phyloP scores from a whole-genome alignment of 768 basidiomycete species.

The Kwoniella dendrophila region DNA sequence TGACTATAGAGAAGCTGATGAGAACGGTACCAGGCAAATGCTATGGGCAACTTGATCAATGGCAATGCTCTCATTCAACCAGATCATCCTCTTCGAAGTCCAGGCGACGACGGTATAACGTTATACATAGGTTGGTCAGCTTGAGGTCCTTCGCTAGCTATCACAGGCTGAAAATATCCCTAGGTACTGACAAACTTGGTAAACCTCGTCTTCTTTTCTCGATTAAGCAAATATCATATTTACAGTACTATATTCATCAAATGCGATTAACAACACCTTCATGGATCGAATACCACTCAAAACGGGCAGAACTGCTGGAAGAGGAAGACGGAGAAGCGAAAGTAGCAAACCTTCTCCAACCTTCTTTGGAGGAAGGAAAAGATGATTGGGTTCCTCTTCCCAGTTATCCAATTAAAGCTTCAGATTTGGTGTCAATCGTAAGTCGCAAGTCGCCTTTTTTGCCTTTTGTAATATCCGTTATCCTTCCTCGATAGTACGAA shows the following conservation, averaged over 20 bases:
- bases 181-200: slow-evolving; percentile 24
- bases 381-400: slow-evolving; percentile 40
- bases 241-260: slow-evolving; percentile 50
- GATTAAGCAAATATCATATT: slow-evolving; percentile 48
- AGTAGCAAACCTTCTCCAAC: background rate
- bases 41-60: slow-evolving; percentile 38
- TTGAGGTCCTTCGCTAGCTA: no score
- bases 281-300: slow-evolving; percentile 23
- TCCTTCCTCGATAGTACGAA: no score
- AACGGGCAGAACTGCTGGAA: background rate
- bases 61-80: slow-evolving; percentile 26
- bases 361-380: slow-evolving; percentile 12
- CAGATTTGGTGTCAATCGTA: slow-evolving; percentile 24
- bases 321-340: background rate
- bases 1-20: no score
- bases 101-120: slow-evolving; percentile 29
- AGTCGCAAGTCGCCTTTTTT: no score
- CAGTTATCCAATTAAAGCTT: background rate
- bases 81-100: slow-evolving; percentile 39
- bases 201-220: slow-evolving; percentile 34
- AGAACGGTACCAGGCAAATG: slow-evolving; percentile 43
- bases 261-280: slow-evolving; percentile 39
- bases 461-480: no score
- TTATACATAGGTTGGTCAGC: slow-evolving; percentile 40
- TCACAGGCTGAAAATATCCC: background rate